A percentile compares a stretch with the other conserved stretches of the same genome.
phyloP scores from a whole-genome alignment of 2,329 filamentous ascomycete genomes.

The Clarireedia monteithiana region DNA sequence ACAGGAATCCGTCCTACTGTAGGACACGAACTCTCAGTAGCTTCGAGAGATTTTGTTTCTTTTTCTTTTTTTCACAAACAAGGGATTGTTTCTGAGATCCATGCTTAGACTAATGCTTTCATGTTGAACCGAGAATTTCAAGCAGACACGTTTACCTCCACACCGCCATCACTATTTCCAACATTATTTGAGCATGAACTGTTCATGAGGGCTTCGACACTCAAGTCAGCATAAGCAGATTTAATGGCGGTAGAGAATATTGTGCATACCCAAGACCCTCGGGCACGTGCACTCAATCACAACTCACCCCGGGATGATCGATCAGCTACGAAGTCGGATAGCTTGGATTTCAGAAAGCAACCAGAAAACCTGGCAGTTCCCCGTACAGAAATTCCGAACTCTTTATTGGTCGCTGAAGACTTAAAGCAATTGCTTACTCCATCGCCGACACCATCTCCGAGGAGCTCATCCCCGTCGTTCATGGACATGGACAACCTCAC shows the following conservation, averaged over 20 bases:
- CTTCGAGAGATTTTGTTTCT: too few species aligned
- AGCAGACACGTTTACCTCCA: too few species aligned
- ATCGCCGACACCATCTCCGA: conserved; percentile 22
- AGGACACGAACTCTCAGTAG: too few species aligned
- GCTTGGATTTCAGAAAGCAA: not conserved
- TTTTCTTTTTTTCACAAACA: too few species aligned
- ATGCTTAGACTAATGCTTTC: too few species aligned
- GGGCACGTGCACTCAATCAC: not conserved
- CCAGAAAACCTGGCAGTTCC: not conserved
- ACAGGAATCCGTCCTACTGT: too few species aligned
- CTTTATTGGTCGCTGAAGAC: not conserved
- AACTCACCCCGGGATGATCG: not conserved
- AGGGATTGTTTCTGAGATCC: too few species aligned
- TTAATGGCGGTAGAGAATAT: conserved; percentile 6
- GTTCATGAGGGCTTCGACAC: too few species aligned
- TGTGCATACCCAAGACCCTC: not conserved
- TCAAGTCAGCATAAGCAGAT: not conserved
- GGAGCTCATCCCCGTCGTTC: conserved; percentile 19
- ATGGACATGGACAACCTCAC: conserved; percentile 12
- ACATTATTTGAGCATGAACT: too few species aligned
- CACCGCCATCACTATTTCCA: too few species aligned
- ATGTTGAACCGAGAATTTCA: too few species aligned
- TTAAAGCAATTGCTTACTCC: conserved; percentile 21
- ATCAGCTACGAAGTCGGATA: not conserved
- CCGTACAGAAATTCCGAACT: not conserved